Conservation (phyloP, 2,329 filamentous ascomycete species). For the Apiospora aurea region DNA sequence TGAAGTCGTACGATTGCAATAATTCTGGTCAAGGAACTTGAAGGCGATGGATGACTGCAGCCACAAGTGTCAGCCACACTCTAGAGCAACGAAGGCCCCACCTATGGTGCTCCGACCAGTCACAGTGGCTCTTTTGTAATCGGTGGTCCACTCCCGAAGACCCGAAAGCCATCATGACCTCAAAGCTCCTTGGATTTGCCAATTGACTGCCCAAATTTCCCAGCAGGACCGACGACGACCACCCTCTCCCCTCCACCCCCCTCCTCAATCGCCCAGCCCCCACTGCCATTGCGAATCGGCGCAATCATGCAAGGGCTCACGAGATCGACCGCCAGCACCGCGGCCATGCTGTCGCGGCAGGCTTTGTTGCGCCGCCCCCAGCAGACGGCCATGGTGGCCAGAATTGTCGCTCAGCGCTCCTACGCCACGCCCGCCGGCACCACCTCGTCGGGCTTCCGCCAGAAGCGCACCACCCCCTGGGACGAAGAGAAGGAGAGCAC, state of each 20-base stretch:
- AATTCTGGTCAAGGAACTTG: too few species aligned
- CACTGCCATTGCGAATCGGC: conserved; percentile 27
- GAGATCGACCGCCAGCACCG: conserved; percentile 34
- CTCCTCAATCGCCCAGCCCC: conserved; percentile 24
- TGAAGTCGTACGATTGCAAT: too few species aligned
- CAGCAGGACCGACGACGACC: conserved; percentile 26
- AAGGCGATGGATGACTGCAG: neutral
- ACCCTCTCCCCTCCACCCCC: conserved; percentile 27
- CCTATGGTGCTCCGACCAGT: conserved; percentile 21
- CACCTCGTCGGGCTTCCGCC: conserved; percentile 81
- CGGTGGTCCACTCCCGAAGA: conserved; percentile 26
- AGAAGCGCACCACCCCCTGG: conserved; percentile 77
- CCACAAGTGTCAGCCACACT: conserved; percentile 7
- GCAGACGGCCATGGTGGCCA: conserved; percentile 33
- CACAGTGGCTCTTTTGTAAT: conserved; percentile 25
- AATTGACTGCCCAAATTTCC: conserved; percentile 19
- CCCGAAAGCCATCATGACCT: conserved; percentile 29
- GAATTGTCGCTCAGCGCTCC: conserved; percentile 45
- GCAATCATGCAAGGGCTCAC: conserved; percentile 43
- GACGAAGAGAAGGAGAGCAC: conserved; percentile 79
- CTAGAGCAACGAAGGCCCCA: neutral
- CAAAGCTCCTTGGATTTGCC: conserved; percentile 27
- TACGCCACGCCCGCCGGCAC: conserved; percentile 78
- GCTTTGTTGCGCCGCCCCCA: conserved; percentile 42
- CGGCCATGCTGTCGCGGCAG: conserved; percentile 39